Conservation (phyloP, 768 basidiomycete genomes). For the Leccinum sublutescens region DNA sequence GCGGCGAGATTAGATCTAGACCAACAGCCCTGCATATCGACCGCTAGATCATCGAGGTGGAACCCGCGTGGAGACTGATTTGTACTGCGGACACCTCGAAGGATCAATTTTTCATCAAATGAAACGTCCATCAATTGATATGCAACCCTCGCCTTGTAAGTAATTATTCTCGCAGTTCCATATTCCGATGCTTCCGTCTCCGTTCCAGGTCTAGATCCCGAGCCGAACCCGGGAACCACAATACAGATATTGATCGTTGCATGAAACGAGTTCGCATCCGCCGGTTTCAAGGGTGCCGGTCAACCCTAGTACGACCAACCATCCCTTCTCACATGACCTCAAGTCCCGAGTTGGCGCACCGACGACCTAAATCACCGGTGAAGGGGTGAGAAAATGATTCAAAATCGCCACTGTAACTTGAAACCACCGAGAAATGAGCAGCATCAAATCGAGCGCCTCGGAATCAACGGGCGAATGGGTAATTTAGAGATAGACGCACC, state of each 20-base stretch:
- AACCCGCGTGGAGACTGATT: not conserved
- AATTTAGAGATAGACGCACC: not conserved
- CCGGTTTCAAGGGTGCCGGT: not conserved
- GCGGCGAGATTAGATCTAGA: not conserved
- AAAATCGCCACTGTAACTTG: not conserved
- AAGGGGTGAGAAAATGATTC: slow-evolving; percentile 47
- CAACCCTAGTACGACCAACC: not conserved
- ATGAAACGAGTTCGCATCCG: slow-evolving; percentile 19
- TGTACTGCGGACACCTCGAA: not conserved
- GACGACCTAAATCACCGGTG: slow-evolving; percentile 14
- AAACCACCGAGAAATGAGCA: not conserved
- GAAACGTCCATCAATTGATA: not conserved
- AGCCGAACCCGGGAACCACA: not conserved
- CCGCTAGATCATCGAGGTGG: not conserved
- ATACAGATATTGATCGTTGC: slow-evolving; percentile 21
- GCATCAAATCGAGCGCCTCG: not conserved
- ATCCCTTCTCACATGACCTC: not conserved
- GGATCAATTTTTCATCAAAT: not conserved
- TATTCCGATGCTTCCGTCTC: not conserved
- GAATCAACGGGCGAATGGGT: not conserved
- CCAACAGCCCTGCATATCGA: not conserved
- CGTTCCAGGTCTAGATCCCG: not conserved
- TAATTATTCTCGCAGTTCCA: slow-evolving; percentile 12
- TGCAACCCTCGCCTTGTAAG: slow-evolving; percentile 32
- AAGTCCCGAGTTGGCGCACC: slow-evolving; percentile 5